Percentiles rank a stretch among this genome's conserved stretches.
Conservation (phyloP, 306 rosid genomes). For the Vigna nakashimae region DNA sequence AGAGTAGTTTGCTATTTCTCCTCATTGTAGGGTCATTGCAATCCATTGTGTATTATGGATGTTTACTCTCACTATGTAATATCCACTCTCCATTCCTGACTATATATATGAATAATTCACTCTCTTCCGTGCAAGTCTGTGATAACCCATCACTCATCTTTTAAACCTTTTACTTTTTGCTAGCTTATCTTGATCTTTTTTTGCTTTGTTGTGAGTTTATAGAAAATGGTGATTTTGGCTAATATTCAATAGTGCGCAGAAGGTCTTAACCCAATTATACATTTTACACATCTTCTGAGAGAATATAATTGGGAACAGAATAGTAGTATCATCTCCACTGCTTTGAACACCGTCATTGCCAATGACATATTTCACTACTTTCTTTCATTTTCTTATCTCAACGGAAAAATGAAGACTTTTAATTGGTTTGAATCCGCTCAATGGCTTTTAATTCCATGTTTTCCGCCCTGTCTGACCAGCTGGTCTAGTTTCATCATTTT, state of each 20-base stretch:
- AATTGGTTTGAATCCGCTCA: background rate
- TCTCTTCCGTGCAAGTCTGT: conserved; percentile 4
- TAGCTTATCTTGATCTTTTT: background rate
- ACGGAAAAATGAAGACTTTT: background rate
- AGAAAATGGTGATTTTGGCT: conserved; percentile 11
- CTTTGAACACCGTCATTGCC: background rate
- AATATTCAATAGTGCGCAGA: conserved; percentile 55
- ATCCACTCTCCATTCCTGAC: background rate
- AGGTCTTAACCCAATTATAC: conserved; percentile 55
- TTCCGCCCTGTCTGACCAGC: background rate
- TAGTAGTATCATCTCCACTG: no score
- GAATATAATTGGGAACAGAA: no score
- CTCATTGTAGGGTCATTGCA: conserved; percentile 19
- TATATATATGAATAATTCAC: background rate
- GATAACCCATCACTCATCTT: background rate
- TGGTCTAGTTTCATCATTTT: background rate
- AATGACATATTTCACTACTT: background rate
- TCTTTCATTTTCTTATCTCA: background rate
- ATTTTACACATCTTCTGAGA: background rate
- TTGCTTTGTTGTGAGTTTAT: background rate
- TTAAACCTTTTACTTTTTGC: conserved; percentile 17
- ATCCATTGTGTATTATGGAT: background rate
- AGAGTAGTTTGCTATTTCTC: conserved; percentile 40
- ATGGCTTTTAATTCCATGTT: background rate
- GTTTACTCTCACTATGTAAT: background rate